Conservation (phyloP, 2,329 filamentous ascomycete species). For the Diaporthe citri region DNA sequence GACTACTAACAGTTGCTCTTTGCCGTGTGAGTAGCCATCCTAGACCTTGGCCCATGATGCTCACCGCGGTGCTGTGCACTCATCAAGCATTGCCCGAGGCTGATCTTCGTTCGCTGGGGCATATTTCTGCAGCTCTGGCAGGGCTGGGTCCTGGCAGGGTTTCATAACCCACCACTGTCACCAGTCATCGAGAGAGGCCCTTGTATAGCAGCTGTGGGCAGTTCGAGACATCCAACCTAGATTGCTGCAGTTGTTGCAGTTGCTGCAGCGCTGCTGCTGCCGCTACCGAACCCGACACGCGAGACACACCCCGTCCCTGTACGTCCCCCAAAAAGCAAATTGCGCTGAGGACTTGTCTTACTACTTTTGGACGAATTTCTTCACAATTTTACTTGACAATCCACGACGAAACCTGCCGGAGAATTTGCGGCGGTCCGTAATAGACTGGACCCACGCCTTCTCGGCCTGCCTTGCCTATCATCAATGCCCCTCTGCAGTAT, state of each 20-base stretch:
- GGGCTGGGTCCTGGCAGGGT: constrained; percentile 36
- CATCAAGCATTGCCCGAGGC: constrained; percentile 20
- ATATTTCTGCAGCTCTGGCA: constrained; percentile 34
- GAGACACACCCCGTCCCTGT: constrained; percentile 41
- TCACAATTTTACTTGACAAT: constrained; percentile 35
- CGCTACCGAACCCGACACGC: constrained; percentile 39
- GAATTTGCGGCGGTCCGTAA: constrained; percentile 42
- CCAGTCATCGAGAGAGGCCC: constrained; percentile 12
- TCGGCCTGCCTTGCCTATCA: constrained; percentile 39
- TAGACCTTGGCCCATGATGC: constrained; percentile 6
- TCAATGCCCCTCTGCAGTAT: constrained; percentile 30
- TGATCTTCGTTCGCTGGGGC: constrained; percentile 30
- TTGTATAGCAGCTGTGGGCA: constrained; percentile 35
- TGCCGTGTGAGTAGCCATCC: constrained; percentile 15
- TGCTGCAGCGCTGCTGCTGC: constrained; percentile 22
- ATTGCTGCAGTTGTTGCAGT: constrained; percentile 18
- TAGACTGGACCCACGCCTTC: constrained; percentile 40
- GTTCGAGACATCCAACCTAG: constrained; percentile 36
- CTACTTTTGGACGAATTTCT: constrained; percentile 37
- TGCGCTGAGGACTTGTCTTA: constrained; percentile 42
- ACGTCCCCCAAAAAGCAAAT: constrained; percentile 40
- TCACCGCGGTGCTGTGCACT: constrained; percentile 16
- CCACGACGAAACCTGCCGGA: constrained; percentile 42
- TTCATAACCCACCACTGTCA: constrained; percentile 29
- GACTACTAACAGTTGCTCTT: background rate